A percentile compares a stretch with the other conserved stretches of the same genome.
Evolutionary conservation across 202 grass and related monocot genomes (phyloP).

Genomic region (Eragrostis tef): DNA sequence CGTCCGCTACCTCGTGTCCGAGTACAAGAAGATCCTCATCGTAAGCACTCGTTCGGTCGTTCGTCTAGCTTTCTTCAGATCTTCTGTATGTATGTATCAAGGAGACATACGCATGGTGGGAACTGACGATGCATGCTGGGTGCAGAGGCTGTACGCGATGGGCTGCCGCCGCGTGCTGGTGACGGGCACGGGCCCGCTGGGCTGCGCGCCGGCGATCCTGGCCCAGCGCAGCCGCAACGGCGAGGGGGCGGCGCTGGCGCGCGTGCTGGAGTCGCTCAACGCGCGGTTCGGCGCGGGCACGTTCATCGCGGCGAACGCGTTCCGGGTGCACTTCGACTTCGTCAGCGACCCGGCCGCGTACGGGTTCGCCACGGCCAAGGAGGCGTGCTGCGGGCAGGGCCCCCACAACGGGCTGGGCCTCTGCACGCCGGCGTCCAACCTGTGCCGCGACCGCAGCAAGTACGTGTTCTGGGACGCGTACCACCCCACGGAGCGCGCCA

Average conservation of each 20-base stretch:
- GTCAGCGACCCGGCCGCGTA: constrained; percentile 61
- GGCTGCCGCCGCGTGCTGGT: constrained; percentile 69
- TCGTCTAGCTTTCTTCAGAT: no score
- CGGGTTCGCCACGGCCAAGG: constrained; percentile 70
- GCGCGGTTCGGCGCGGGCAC: constrained; percentile 51
- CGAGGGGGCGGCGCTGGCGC: constrained; percentile 50
- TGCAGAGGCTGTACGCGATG: constrained; percentile 65
- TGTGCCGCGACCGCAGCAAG: constrained; percentile 57
- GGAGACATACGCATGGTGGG: neutral
- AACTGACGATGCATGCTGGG: neutral
- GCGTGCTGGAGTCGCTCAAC: constrained; percentile 56
- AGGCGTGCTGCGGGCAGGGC: constrained; percentile 89
- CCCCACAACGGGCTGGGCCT: constrained; percentile 79
- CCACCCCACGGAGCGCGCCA: constrained; percentile 85
- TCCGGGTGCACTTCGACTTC: constrained; percentile 85
- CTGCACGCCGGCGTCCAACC: constrained; percentile 58
- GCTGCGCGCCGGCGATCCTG: constrained; percentile 78
- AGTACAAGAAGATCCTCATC: constrained; percentile 86
- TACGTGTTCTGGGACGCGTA: constrained; percentile 87
- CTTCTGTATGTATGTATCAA: no score
- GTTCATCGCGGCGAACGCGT: constrained; percentile 73
- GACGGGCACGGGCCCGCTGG: constrained; percentile 88
- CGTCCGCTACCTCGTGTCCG: constrained; percentile 65
- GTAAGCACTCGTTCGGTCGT: constrained; percentile 33
- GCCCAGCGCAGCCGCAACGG: constrained; percentile 60